Evolutionary conservation across 2,329 filamentous ascomycete species (phyloP), one percentile per base, ranked within the genome.

Genomic region (Amauroascus niger): DNA sequence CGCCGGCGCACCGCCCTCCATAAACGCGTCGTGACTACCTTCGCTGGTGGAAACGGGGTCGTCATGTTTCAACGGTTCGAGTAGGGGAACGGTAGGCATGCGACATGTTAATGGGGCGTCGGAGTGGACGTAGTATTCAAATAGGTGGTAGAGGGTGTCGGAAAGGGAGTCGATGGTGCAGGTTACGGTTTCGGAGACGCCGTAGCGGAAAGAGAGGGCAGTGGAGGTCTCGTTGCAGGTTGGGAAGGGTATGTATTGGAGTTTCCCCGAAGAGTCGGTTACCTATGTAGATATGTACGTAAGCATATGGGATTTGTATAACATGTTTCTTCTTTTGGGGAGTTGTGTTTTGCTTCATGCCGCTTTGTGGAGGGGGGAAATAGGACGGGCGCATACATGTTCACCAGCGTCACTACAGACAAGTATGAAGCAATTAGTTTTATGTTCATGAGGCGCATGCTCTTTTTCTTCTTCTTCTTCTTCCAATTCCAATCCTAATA

Each of bases 101-200:
- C 93, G 90, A 71, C 93, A 98, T 52, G 88, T 83, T 48, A 97
- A 78, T 8, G 93, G 93, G 16, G 89, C 90, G 71, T 98, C 93
- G 74, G 86, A 89, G 77, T 97, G 93, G 69, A 97, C 84, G 78
- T 97, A 97, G 78, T 96, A 97, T 74, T 97, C 67, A 40, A 78
- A 59, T 22, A 79, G 63, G 61, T 81, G 79, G 59, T 80, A 75
- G 33, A 77, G 70, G 1, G 77, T 69, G 56, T 80, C 79, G 28
- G 76, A 71, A 8, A 78, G 73, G 28, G 70, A 69, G 54, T 71
- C 68, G 56, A 78, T 74, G 44, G 79, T 75, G 62, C 75, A 76
- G 41, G 71, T 76, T 57, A 81, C 71, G 45, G 95, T 89, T 68
- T 73, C 68, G 43, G 70, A 69, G 61, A 86, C 72, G 67, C 90